Base-by-base conservation (phyloP, 495 filamentous ascomycete genomes). In the Penicillium nucicola region DNA sequence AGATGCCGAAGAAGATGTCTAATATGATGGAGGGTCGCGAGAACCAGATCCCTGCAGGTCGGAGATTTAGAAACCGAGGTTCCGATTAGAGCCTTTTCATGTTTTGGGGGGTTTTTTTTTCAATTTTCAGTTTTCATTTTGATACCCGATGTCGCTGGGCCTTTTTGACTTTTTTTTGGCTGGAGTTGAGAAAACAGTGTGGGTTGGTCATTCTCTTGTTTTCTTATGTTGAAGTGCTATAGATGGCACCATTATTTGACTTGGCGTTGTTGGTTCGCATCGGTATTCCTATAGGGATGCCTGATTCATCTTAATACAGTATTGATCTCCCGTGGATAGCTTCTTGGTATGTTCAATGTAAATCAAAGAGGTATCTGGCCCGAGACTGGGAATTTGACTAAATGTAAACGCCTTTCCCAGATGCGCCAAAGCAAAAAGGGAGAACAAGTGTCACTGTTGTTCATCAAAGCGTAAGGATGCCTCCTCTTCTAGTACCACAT, bases 1-100 rank as follows among this genome's bases (percentile, higher is more conserved):
- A 75, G 55, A 28, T 28, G 25, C 7, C 71, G 55, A 81, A 77
- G 60, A 61, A 55, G 35, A 67, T 71, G 65, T 57, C 43, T 39
- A 67, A 37, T 50, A 76, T 65, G 68, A 68, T 46, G 62, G 84
- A 84, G 37, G 85, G 83, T 7, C 68, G 78, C 19, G 84, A 87
- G 61, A 88, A 88, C 56, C 52, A 81, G 34, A 48, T 58, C 20
- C 47, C 60, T 10, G 54, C 43, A 47, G 58, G 56, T 13, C 49
- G 65, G 6, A 55, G 71, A 19, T 57, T 60, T 23, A 57, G 71
- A 48, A 61, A 33, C 25, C 64, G 65, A 19, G 56, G 63, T 23
- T 61, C 66, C 46, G 51, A 58, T 34, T 66, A 57, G 54, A 25
- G 36, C 23, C 22, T n/a, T 28, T 46, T 38, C 20, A 39, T 6